Evolutionary conservation across 208 protist genomes (phyloP), one percentile per base, ranked within the genome.

Genomic region (Crithidia thermophila): DNA sequence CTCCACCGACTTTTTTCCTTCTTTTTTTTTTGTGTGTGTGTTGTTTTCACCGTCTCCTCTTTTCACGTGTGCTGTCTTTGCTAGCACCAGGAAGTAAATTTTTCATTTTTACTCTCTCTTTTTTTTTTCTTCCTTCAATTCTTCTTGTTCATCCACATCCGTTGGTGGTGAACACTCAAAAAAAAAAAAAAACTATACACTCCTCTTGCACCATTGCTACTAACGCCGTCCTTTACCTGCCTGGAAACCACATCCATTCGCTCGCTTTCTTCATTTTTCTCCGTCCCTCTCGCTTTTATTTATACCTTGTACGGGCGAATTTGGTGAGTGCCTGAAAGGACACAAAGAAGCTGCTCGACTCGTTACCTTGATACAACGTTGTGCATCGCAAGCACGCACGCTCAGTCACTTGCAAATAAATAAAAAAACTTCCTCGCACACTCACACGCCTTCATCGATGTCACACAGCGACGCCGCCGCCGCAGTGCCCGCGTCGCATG

Each of bases 401-500:
- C 16, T 43, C n/a, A n/a, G n/a, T n/a, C n/a, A n/a, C n/a, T n/a
- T n/a, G n/a, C n/a, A n/a, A 47, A 18, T 42, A 64, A 52, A 45
- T 28, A 28, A 46, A 59, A 59, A 59, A 16, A 21, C 4, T 25
- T n/a, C 21, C 33, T 57, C 42, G 8, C 14, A 28, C n/a, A n/a
- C n/a, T n/a, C n/a, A n/a, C n/a, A n/a, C n/a, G n/a, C n/a, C 10
- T 16, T 16, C 7, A 40, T 28, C 47, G 20, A 70, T 69, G 60
- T 59, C 60, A 5, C 51, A 58, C 37, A 50, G 27, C 57, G 57
- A 65, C 4, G 21, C n/a, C 20, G 27, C 20, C 2, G 21, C 11
- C 2, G 28, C 28, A 5, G 23, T 30, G 8, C 52, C 30, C 6
- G 27, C 46, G 4, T 7, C 28, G 18, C 58, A 51, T 28, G n/a